Evolutionary conservation across 306 rosid genomes (phyloP).

Genomic region (Cicer arietinum): DNA sequence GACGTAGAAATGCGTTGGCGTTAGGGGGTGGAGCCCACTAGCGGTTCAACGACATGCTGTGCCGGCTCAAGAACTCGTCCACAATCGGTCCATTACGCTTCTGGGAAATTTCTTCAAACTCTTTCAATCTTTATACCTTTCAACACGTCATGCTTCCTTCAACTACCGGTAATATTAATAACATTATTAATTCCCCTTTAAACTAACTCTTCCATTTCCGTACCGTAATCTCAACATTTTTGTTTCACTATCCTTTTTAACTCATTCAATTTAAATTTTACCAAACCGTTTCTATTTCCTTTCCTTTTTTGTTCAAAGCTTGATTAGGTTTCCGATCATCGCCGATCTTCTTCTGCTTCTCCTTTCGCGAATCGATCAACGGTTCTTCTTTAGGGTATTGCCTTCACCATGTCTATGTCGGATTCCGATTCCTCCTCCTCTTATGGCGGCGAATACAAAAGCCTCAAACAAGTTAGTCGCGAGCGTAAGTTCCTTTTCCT

Average conservation of each 20-base stretch:
- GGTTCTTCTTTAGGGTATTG: slow-evolving; percentile 39
- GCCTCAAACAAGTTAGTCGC: slow-evolving; percentile 53
- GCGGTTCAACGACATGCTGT: slow-evolving; percentile 46
- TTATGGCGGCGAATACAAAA: slow-evolving; percentile 45
- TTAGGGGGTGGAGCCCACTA: slow-evolving; percentile 51
- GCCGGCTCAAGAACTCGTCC: slow-evolving; percentile 51
- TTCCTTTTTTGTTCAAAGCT: not conserved
- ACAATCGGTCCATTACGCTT: slow-evolving; percentile 49
- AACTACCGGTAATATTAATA: slow-evolving; percentile 20
- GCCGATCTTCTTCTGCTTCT: slow-evolving; percentile 42
- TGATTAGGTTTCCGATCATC: slow-evolving; percentile 39
- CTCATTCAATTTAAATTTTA: not conserved
- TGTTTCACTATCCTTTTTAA: not conserved
- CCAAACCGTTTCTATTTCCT: slow-evolving; percentile 1
- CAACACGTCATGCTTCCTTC: slow-evolving; percentile 48
- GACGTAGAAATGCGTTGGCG: slow-evolving; percentile 45
- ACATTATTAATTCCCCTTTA: not conserved
- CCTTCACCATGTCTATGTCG: slow-evolving; percentile 43
- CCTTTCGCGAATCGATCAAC: slow-evolving; percentile 36
- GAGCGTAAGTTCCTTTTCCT: slow-evolving; percentile 40
- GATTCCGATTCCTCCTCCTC: slow-evolving; percentile 56
- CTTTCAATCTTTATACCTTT: slow-evolving; percentile 35
- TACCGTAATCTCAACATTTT: slow-evolving; percentile 27
- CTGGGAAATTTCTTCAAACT: slow-evolving; percentile 49
- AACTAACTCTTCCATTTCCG: slow-evolving; percentile 10